Conservation (phyloP, 768 basidiomycete genomes). For the Tylopilus sp. region DNA sequence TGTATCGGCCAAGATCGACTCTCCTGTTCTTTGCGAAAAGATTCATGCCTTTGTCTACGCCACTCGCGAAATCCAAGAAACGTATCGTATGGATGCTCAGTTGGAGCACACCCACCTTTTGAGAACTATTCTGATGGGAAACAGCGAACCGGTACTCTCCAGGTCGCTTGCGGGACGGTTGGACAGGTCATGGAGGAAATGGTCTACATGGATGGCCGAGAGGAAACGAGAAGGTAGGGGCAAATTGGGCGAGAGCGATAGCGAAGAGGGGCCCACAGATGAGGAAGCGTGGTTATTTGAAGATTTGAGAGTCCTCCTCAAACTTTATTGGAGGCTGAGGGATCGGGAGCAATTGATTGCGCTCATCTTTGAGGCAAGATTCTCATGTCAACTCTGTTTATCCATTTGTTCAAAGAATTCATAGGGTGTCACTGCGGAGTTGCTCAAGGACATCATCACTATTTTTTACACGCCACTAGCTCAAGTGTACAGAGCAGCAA, state of each 20-base stretch:
- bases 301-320: constrained; percentile 77
- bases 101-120: constrained; percentile 73
- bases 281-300: constrained; percentile 98
- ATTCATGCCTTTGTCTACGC: constrained; percentile 83
- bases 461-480: constrained; percentile 97
- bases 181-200: constrained; percentile 72
- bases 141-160: constrained; percentile 70
- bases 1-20: constrained; percentile 86
- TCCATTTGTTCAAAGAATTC: constrained; percentile 1
- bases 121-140: constrained; percentile 73
- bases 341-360: constrained; percentile 92
- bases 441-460: constrained; percentile 97
- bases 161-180: constrained; percentile 80
- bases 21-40: constrained; percentile 85
- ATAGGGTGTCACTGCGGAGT: constrained; percentile 90
- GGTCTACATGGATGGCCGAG: constrained; percentile 66
- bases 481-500: constrained; percentile 95
- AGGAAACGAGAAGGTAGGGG: constrained; percentile 45
- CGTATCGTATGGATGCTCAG: constrained; percentile 76
- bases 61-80: constrained; percentile 81
- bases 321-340: constrained; percentile 72
- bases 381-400: neutral
- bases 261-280: constrained; percentile 88
- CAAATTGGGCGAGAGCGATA: constrained; percentile 55
- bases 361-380: constrained; percentile 85